These are phyloP conservation scores for Neofusicoccum sp. DNA, from an alignment of 2,329 filamentous ascomycete genomes.

Conservation along the genomic window DNA sequence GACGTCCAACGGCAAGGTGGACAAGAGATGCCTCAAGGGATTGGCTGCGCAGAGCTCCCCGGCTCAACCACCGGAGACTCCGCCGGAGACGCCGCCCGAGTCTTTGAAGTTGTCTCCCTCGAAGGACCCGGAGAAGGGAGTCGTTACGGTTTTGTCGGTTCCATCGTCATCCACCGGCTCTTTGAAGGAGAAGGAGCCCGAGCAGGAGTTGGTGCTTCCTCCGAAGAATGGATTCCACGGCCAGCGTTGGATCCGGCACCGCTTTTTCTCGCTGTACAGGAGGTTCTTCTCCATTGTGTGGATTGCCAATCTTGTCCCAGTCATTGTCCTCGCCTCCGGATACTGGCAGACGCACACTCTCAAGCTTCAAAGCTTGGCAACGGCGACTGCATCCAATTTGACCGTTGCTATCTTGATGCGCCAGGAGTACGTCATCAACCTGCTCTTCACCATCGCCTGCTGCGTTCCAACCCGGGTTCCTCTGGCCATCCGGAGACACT, in stretches of 20 bases:
- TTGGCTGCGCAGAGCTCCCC: slow-evolving; percentile 24
- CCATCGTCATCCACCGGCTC: slow-evolving; percentile 22
- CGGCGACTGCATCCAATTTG: slow-evolving; percentile 35
- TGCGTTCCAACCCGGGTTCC: slow-evolving; percentile 30
- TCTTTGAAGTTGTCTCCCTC: neutral
- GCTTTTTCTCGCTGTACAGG: slow-evolving; percentile 13
- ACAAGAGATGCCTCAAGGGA: slow-evolving; percentile 48
- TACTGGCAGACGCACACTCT: neutral
- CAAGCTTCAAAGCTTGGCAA: slow-evolving; percentile 22
- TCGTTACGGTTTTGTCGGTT: slow-evolving; percentile 19
- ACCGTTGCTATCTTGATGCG: slow-evolving; percentile 30
- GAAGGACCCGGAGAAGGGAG: slow-evolving; percentile 3
- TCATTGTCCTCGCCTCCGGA: slow-evolving; percentile 21
- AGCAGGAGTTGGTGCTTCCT: slow-evolving; percentile 21
- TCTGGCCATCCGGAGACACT: slow-evolving; percentile 25
- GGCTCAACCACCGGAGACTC: neutral
- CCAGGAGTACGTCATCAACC: slow-evolving; percentile 34
- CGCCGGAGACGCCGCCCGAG: neutral
- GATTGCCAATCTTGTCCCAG: slow-evolving; percentile 20
- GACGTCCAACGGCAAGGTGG: slow-evolving; percentile 57
- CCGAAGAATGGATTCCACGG: slow-evolving; percentile 20
- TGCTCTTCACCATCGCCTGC: slow-evolving; percentile 34
- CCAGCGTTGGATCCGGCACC: slow-evolving; percentile 19
- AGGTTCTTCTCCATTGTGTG: slow-evolving; percentile 13
- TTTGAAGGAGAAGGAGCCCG: slow-evolving; percentile 20